A percentile compares a stretch with the other conserved stretches of the same genome.
Conservation (phyloP, 306 rosid genomes). For the Malus sieversii region DNA sequence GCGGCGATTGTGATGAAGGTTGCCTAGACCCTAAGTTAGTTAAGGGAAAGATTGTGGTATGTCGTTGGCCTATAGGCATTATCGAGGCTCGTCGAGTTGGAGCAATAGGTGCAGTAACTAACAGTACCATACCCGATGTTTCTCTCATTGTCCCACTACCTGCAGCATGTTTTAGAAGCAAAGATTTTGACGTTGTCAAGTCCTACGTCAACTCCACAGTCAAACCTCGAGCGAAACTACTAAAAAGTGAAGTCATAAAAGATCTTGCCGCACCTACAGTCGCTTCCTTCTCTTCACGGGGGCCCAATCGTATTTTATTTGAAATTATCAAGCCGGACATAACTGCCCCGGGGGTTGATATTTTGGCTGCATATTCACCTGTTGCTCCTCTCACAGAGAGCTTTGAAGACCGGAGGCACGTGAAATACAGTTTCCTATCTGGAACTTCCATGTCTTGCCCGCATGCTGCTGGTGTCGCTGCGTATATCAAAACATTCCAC, state of each 20-base stretch:
- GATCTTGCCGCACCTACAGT: not conserved
- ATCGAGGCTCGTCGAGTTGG: not conserved
- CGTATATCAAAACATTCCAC: constrained; percentile 79
- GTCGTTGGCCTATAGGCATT: not conserved
- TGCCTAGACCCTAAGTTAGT: constrained; percentile 1
- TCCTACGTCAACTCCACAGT: no score
- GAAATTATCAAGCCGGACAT: not conserved
- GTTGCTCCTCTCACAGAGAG: not conserved
- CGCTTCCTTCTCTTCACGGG: not conserved
- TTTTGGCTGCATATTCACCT: not conserved
- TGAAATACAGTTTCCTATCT: constrained; percentile 35
- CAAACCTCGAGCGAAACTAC: no score
- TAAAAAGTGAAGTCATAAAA: no score
- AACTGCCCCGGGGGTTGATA: not conserved
- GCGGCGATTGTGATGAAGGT: no score
- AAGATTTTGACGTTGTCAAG: no score
- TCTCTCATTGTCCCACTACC: no score
- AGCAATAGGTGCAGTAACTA: not conserved
- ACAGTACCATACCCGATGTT: no score
- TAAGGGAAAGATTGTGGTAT: constrained; percentile 34
- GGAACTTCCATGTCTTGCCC: constrained; percentile 97
- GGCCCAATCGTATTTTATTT: not conserved
- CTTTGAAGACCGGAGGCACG: not conserved
- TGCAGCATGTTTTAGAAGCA: no score
- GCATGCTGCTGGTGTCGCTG: constrained; percentile 72